Conservation (phyloP, 1,139 yeast species). For the Blastobotrys aristatus region DNA sequence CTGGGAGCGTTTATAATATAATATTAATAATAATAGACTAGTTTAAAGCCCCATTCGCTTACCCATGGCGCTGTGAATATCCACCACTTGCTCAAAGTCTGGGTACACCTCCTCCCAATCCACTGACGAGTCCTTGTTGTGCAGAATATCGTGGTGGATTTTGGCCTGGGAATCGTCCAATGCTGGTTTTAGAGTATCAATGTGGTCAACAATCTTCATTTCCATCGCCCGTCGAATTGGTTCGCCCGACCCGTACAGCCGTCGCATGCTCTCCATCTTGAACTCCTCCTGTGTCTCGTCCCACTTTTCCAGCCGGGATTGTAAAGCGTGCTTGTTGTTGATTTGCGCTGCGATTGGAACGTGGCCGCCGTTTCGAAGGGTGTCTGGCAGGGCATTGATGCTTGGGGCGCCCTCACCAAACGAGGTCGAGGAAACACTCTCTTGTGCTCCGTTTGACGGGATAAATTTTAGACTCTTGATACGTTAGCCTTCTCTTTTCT, state of each 20-base stretch:
- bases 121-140: conserved; percentile 66
- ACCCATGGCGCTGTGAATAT: conserved; percentile 66
- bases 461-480: conserved; percentile 22
- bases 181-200: conserved; percentile 49
- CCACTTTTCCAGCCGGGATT: conserved; percentile 71
- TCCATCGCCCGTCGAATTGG: conserved; percentile 92
- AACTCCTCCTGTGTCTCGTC: conserved; percentile 67
- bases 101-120: conserved; percentile 95
- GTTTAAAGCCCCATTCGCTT: conserved; percentile 51
- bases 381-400: conserved; percentile 28
- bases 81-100: conserved; percentile 30
- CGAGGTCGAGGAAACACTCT: conserved; percentile 21
- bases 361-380: conserved; percentile 26
- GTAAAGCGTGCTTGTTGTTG: conserved; percentile 85
- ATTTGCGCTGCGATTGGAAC: conserved; percentile 52
- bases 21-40: not conserved
- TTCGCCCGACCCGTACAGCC: conserved; percentile 88
- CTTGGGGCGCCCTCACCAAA: conserved; percentile 30
- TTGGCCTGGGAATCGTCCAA: conserved; percentile 46
- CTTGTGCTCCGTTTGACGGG: conserved; percentile 23
- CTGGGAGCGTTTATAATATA: conserved; percentile 43
- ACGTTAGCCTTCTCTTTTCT: not conserved
- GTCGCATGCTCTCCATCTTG: conserved; percentile 71
- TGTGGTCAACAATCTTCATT: conserved; percentile 54
- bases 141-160: conserved; percentile 70